These are phyloP conservation scores for Sporothrix luriei DNA, from an alignment of 2,329 filamentous ascomycete genomes.

Conservation along the genomic window DNA sequence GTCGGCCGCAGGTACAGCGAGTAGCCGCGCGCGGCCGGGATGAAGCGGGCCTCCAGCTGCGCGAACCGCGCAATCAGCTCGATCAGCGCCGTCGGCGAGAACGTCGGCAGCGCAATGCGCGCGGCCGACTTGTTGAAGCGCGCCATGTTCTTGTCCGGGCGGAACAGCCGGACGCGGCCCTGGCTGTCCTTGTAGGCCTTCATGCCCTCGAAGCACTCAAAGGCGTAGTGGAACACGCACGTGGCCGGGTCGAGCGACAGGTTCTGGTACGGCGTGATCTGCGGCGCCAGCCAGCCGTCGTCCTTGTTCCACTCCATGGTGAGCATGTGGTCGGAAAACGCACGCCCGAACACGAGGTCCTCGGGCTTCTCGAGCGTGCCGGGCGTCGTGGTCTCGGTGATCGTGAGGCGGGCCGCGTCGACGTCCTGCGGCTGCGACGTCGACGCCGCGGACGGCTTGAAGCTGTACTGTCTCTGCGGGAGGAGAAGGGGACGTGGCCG, in stretches of 20 bases:
- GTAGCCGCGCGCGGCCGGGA: slow-evolving; percentile 83
- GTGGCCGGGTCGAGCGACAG: slow-evolving; percentile 93
- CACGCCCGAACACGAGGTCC: slow-evolving; percentile 84
- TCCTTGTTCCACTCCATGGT: slow-evolving; percentile 87
- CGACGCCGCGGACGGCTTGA: slow-evolving; percentile 55
- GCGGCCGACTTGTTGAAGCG: slow-evolving; percentile 88
- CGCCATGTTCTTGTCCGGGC: slow-evolving; percentile 94
- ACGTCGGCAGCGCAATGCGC: slow-evolving; percentile 89
- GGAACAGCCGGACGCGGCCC: slow-evolving; percentile 82
- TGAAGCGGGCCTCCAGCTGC: slow-evolving; percentile 83
- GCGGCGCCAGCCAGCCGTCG: slow-evolving; percentile 79
- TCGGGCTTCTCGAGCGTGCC: slow-evolving; percentile 73
- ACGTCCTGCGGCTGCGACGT: slow-evolving; percentile 64
- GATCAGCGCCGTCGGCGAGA: slow-evolving; percentile 72
- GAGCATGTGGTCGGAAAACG: slow-evolving; percentile 98
- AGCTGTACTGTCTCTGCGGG: slow-evolving; percentile 54
- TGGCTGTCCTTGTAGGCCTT: slow-evolving; percentile 93
- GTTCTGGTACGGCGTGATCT: slow-evolving; percentile 93
- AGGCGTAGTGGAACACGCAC: slow-evolving; percentile 98
- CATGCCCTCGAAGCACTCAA: slow-evolving; percentile 98
- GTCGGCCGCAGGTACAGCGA: slow-evolving; percentile 94
- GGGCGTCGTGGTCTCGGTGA: slow-evolving; percentile 74
- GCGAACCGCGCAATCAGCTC: slow-evolving; percentile 80
- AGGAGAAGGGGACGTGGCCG: not conserved
- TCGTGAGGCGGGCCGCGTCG: slow-evolving; percentile 73